Conservation (phyloP, 2,329 filamentous ascomycete genomes). For the Fusarium musae region DNA sequence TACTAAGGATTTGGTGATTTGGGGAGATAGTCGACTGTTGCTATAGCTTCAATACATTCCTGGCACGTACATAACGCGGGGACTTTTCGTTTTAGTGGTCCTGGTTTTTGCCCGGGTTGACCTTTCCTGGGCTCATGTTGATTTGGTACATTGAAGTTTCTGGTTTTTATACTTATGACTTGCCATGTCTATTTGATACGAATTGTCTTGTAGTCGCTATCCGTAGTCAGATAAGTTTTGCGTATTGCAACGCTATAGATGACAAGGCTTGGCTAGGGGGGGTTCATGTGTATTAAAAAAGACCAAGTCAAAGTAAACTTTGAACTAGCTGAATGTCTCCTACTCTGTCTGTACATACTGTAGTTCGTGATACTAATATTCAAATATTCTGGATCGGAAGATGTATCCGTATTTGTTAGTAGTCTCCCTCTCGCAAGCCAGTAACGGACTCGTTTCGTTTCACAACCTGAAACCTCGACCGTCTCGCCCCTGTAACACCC, state of each 20-base stretch:
- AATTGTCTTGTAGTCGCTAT: neutral
- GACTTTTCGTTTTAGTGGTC: neutral
- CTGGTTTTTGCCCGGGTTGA: neutral
- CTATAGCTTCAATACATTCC: slow-evolving; percentile 18
- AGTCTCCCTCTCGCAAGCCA: slow-evolving; percentile 23
- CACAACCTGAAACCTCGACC: slow-evolving; percentile 44
- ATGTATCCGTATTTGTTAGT: slow-evolving; percentile 6
- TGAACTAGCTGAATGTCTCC: neutral
- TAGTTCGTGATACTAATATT: neutral
- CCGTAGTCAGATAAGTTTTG: neutral
- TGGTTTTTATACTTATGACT: neutral
- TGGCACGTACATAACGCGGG: neutral
- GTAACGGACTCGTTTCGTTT: slow-evolving; percentile 27
- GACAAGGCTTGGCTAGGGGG: neutral
- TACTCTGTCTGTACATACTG: neutral
- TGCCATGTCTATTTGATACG: neutral
- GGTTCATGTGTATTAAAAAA: neutral
- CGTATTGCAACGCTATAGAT: neutral
- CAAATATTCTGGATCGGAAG: neutral
- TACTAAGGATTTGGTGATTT: slow-evolving; percentile 40
- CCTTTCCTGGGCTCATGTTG: neutral
- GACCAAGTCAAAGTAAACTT: neutral
- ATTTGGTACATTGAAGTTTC: neutral
- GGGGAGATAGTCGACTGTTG: neutral
- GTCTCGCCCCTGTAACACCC: slow-evolving; percentile 39